Conservation (phyloP, 345 rosid species). For the Firmiana major region DNA sequence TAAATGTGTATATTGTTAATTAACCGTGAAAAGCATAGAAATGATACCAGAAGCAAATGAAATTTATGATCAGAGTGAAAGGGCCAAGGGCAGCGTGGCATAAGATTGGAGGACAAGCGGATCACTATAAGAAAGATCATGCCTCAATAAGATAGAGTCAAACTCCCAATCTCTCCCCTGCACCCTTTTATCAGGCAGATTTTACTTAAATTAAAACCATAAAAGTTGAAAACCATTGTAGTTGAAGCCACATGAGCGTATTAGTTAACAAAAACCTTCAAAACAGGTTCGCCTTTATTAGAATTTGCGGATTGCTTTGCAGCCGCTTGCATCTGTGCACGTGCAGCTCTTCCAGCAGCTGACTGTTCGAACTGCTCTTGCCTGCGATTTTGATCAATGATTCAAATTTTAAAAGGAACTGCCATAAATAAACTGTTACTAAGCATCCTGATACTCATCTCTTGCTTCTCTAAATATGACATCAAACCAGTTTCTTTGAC, state of each 20-base stretch:
- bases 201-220: not conserved
- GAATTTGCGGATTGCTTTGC: constrained; percentile 70
- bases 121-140: not conserved
- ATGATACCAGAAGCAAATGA: not conserved
- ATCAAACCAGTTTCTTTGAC: not conserved
- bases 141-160: not conserved
- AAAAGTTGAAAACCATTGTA: no score
- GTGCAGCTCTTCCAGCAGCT: constrained; percentile 87
- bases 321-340: constrained; percentile 61
- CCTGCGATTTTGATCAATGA: constrained; percentile 30
- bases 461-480: no score
- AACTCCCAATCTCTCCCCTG: not conserved
- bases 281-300: constrained; percentile 63
- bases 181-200: not conserved
- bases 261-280: constrained; percentile 8
- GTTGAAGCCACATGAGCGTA: not conserved
- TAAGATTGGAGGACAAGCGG: not conserved
- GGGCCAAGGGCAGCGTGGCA: not conserved
- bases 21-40: not conserved
- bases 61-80: not conserved
- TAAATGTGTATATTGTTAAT: constrained; percentile 6
- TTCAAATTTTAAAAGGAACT: not conserved
- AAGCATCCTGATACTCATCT: not conserved
- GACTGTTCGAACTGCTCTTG: constrained; percentile 80
- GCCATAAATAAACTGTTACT: not conserved